Evolutionary conservation across 2,329 filamentous ascomycete species (phyloP).

Genomic region (Claviceps digitariae): DNA sequence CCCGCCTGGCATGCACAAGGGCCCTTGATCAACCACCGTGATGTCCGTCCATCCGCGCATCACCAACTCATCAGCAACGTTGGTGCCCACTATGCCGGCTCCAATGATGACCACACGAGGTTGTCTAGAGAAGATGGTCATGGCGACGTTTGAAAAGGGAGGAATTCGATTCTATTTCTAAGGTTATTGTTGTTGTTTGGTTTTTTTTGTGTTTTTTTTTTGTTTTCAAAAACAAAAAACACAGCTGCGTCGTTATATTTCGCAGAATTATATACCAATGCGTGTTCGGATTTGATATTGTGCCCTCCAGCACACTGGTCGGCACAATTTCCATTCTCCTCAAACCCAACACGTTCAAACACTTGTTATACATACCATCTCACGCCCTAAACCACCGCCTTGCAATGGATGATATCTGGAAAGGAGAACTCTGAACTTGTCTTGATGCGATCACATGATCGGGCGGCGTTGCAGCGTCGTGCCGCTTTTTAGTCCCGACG

Average conservation of each 20-base stretch:
- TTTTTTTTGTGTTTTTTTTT: too few relatives aligned
- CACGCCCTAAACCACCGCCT: not conserved
- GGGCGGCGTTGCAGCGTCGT: not conserved
- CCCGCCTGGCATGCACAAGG: slow-evolving; percentile 47
- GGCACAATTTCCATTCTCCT: too few relatives aligned
- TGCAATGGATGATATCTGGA: not conserved
- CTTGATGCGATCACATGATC: slow-evolving; percentile 2
- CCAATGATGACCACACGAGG: slow-evolving; percentile 45
- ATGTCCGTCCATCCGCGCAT: slow-evolving; percentile 49
- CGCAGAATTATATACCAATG: too few relatives aligned
- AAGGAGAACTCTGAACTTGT: not conserved
- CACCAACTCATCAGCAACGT: slow-evolving; percentile 50
- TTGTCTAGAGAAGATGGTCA: slow-evolving; percentile 17
- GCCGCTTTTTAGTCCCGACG: not conserved
- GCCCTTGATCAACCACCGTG: slow-evolving; percentile 52
- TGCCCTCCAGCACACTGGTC: too few relatives aligned
- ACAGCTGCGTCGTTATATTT: too few relatives aligned
- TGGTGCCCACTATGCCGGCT: slow-evolving; percentile 50
- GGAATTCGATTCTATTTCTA: too few relatives aligned
- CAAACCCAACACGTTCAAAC: too few relatives aligned
- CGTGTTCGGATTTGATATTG: too few relatives aligned
- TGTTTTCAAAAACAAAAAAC: too few relatives aligned
- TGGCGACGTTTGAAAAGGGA: not conserved
- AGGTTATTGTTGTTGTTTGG: too few relatives aligned
- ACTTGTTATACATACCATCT: not conserved